Evolutionary conservation across 2,329 filamentous ascomycete genomes (phyloP).

Genomic region (Trichoderma arundinaceum): DNA sequence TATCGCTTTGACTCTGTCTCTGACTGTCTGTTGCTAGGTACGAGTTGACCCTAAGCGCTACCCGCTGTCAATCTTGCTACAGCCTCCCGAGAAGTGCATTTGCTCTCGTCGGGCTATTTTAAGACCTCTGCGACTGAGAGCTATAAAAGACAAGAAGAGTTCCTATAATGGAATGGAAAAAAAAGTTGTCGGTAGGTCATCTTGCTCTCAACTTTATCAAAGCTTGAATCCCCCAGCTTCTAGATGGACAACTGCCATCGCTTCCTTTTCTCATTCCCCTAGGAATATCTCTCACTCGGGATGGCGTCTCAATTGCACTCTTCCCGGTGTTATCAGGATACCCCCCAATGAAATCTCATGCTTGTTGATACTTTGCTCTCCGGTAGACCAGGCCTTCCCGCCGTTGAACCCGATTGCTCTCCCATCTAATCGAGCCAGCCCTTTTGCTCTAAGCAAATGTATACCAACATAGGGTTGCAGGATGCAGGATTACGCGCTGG

Average conservation of each 20-base stretch:
- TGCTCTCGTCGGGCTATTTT: conserved; percentile 49
- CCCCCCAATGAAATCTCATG: conserved; percentile 29
- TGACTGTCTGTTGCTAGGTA: conserved; percentile 63
- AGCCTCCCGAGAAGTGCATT: conserved; percentile 52
- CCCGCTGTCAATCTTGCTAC: conserved; percentile 63
- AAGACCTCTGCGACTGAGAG: conserved; percentile 54
- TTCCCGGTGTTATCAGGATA: conserved; percentile 28
- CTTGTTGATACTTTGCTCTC: conserved; percentile 36
- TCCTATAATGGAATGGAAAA: conserved; percentile 42
- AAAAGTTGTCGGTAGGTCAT: conserved; percentile 38
- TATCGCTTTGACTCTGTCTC: conserved; percentile 66
- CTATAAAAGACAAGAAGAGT: conserved; percentile 50
- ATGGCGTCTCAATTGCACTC: conserved; percentile 22
- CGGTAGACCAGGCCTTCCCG: conserved; percentile 38
- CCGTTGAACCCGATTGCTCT: conserved; percentile 39
- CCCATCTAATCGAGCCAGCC: conserved; percentile 41
- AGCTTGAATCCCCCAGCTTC: conserved; percentile 34
- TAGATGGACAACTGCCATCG: conserved; percentile 24
- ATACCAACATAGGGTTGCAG: conserved; percentile 31
- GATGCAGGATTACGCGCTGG: conserved; percentile 28
- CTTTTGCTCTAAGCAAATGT: conserved; percentile 35
- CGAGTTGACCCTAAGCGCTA: conserved; percentile 68
- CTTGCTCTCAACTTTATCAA: conserved; percentile 42
- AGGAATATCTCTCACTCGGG: conserved; percentile 20
- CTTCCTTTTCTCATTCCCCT: conserved; percentile 22